Base-by-base conservation (phyloP, 768 basidiomycete species). In the Lyophyllum semitale region DNA sequence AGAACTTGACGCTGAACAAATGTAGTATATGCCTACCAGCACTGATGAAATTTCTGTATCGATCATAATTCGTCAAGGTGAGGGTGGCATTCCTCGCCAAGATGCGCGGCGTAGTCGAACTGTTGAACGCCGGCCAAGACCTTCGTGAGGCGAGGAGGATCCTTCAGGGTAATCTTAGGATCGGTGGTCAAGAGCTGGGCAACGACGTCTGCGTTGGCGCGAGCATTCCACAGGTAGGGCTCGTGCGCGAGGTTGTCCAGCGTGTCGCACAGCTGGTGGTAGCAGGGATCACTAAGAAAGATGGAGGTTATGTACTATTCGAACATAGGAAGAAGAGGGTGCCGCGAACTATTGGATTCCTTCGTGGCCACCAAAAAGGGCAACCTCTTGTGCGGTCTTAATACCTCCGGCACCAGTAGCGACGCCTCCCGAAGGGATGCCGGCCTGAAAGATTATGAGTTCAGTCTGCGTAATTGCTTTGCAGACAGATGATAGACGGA, bases 381-480 rank as follows among this genome's bases (percentile, higher is more conserved):
- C 53, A 18, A 52, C 67, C 49, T 70, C 51, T n/a, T 65, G 58
- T 5, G 40, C 63, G 5, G 68, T 68, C 64, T 66, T 70, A 38
- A 65, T 53, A 18, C 60, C 69, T 43, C 69, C 69, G 18, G 68
- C 66, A 27, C 71, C 71, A 17, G 69, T 67, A 53, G 62, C 62
- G 35, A 72, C 59, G 30, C 71, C 69, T 22, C 71, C 71, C 40
- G 69, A 54, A 51, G 68, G 68, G 33, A 70, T 69, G 18, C 66
- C 65, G 35, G 42, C 54, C 57, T 59, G 35, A 38, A 37, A 46
- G 40, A 25, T 12, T 13, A 7, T 9, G 35, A 40, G 5, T 25
- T 44, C 17, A 44, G 27, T 38, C 12, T 17, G 35, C 26, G 20
- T 25, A 13, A 25, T 38, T 48, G 15, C 40, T 41, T 22, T 23